Evolutionary conservation across 169 alveolate genomes (phyloP).

Genomic region (Plasmodium vivax): DNA sequence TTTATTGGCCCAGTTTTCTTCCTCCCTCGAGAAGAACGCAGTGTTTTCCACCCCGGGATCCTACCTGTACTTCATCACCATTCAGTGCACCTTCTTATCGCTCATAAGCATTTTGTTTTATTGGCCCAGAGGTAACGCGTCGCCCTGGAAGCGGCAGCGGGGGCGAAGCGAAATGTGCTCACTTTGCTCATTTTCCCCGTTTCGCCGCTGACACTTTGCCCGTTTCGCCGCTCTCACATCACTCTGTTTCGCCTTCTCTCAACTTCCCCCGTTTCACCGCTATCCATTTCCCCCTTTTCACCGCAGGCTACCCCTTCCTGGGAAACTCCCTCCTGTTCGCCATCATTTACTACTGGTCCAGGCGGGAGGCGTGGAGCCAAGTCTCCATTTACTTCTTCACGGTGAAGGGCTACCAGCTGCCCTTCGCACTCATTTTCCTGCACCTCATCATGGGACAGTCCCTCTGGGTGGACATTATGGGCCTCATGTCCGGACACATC

Average conservation of each 20-base stretch:
- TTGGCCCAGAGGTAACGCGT: constrained; percentile 85
- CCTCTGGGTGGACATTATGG: constrained; percentile 88
- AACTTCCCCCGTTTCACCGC: neutral
- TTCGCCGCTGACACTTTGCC: neutral
- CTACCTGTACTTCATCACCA: constrained; percentile 85
- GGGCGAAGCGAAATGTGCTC: neutral
- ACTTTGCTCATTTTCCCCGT: neutral
- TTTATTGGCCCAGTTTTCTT: constrained; percentile 86
- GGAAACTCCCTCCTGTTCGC: constrained; percentile 85
- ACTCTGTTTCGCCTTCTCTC: neutral
- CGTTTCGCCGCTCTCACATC: neutral
- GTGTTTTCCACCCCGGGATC: constrained; percentile 84
- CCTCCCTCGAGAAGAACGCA: constrained; percentile 85
- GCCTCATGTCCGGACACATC: constrained; percentile 89
- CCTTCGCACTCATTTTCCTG: constrained; percentile 88
- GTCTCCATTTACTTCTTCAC: constrained; percentile 88
- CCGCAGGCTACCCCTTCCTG: constrained; percentile 81
- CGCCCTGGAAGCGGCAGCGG: constrained; percentile 6
- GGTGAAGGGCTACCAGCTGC: constrained; percentile 89
- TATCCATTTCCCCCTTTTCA: neutral
- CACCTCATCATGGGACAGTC: constrained; percentile 91
- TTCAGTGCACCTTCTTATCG: constrained; percentile 82
- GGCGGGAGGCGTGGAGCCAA: constrained; percentile 87
- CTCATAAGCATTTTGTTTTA: constrained; percentile 81
- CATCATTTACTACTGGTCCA: constrained; percentile 90